phyloP scores from a whole-genome alignment of 192 early-diverging fungal species.

The Allomyces macrogynus region DNA sequence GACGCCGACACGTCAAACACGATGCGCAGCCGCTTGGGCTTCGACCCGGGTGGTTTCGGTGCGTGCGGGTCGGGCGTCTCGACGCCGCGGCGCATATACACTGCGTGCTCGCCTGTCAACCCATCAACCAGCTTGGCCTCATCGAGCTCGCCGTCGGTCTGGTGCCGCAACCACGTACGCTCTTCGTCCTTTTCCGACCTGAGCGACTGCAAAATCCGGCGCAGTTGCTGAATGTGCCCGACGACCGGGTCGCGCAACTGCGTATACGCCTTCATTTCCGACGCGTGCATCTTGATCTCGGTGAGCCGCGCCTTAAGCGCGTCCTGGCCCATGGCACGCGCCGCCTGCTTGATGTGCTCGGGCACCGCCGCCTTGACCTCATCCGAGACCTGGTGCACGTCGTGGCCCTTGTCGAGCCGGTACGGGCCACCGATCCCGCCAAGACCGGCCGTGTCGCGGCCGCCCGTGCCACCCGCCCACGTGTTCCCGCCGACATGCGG shows the following conservation, averaged over 20 bases:
- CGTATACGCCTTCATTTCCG: conserved; percentile 16
- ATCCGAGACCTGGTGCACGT: conserved; percentile 21
- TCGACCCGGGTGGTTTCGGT: conserved; percentile 4
- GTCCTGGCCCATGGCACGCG: conserved; percentile 15
- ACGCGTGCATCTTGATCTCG: conserved; percentile 22
- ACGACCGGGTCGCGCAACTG: conserved; percentile 15
- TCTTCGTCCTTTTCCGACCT: conserved; percentile 23
- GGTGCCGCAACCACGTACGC: conserved; percentile 24
- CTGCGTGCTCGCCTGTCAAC: conserved; percentile 21
- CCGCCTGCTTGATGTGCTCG: conserved; percentile 16
- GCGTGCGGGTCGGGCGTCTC: conserved; percentile 7
- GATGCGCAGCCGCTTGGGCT: conserved; percentile 24
- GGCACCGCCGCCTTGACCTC: conserved; percentile 18
- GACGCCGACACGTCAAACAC: conserved; percentile 26
- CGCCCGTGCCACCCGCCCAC: conserved; percentile 24
- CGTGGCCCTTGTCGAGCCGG: conserved; percentile 18
- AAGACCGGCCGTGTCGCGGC: conserved; percentile 21
- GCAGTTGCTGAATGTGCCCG: conserved; percentile 18
- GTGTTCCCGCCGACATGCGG: conserved; percentile 21
- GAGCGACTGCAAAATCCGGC: conserved; percentile 22
- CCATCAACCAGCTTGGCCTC: conserved; percentile 22
- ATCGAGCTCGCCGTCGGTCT: conserved; percentile 27
- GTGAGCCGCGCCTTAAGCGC: conserved; percentile 19
- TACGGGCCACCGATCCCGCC: conserved; percentile 24
- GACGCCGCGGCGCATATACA: conserved; percentile 30